Conservation (phyloP, 2,329 filamentous ascomycete genomes). For the Lachnellula willkommii region DNA sequence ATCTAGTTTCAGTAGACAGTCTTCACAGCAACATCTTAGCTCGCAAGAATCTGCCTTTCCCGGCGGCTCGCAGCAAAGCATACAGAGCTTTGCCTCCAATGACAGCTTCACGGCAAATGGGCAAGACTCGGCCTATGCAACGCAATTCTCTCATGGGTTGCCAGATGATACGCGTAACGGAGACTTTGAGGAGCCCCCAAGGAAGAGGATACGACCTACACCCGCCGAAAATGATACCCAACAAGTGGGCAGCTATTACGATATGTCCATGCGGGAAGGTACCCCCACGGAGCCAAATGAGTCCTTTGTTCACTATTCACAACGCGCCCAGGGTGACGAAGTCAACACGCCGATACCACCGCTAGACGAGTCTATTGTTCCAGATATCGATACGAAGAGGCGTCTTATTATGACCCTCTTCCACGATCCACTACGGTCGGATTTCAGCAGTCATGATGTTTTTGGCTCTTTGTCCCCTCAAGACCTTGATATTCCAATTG, state of each 20-base stretch:
- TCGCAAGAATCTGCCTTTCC: conserved; percentile 62
- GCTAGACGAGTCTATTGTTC: conserved; percentile 53
- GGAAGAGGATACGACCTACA: conserved; percentile 63
- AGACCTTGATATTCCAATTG: conserved; percentile 89
- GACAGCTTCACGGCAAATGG: conserved; percentile 60
- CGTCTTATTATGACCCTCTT: conserved; percentile 78
- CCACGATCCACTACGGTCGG: conserved; percentile 64
- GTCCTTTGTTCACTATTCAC: conserved; percentile 60
- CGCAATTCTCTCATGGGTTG: conserved; percentile 42
- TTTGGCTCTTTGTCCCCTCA: conserved; percentile 68
- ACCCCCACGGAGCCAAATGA: conserved; percentile 78
- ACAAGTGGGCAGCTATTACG: conserved; percentile 38
- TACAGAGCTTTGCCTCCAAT: conserved; percentile 66
- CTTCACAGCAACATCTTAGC: conserved; percentile 59
- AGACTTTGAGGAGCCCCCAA: conserved; percentile 67
- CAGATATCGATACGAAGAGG: conserved; percentile 73
- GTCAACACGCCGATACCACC: conserved; percentile 59
- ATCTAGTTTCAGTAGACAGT: conserved; percentile 66
- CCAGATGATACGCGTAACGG: conserved; percentile 37
- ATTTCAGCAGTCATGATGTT: conserved; percentile 69
- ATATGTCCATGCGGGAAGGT: conserved; percentile 52
- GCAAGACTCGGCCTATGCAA: conserved; percentile 63
- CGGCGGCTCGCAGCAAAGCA: conserved; percentile 77
- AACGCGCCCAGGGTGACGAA: conserved; percentile 44
- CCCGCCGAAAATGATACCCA: conserved; percentile 48